phyloP scores from a whole-genome alignment of 768 basidiomycete species.

The Psilocybe subaeruginosa region DNA sequence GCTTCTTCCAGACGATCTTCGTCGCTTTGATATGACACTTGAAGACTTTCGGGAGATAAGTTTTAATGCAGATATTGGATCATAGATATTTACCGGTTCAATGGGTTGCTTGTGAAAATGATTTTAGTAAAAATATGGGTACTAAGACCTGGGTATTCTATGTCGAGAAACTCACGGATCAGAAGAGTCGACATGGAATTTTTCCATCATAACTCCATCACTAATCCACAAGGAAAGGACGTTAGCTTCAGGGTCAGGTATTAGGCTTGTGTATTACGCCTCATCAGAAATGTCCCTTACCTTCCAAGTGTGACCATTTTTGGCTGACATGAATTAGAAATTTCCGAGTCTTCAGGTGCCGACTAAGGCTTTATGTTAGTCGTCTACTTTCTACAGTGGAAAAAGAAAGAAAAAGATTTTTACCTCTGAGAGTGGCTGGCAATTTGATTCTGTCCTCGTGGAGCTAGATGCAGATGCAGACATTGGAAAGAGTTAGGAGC shows the following conservation, averaged over 20 bases:
- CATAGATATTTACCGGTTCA: background rate
- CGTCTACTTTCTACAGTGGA: background rate
- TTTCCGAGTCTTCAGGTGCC: background rate
- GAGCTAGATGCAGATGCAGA: background rate
- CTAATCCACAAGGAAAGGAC: background rate
- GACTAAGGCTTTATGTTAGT: background rate
- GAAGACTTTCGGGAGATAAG: background rate
- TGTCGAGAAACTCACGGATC: constrained; percentile 8
- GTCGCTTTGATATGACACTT: background rate
- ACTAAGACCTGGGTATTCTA: too few species aligned
- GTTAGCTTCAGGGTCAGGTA: background rate
- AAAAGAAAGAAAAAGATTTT: background rate
- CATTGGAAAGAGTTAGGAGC: background rate
- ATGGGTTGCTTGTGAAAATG: background rate
- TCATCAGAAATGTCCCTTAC: background rate
- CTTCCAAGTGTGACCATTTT: background rate
- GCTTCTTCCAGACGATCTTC: background rate
- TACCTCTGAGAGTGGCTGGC: background rate
- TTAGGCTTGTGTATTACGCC: background rate
- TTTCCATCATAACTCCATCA: constrained; percentile 5
- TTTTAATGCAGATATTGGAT: background rate
- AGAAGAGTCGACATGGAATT: constrained; percentile 5
- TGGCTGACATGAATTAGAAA: background rate
- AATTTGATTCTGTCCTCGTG: background rate
- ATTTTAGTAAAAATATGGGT: too few species aligned